Conservation (phyloP, 2,329 filamentous ascomycete species). For the Xylariaceae sp. region DNA sequence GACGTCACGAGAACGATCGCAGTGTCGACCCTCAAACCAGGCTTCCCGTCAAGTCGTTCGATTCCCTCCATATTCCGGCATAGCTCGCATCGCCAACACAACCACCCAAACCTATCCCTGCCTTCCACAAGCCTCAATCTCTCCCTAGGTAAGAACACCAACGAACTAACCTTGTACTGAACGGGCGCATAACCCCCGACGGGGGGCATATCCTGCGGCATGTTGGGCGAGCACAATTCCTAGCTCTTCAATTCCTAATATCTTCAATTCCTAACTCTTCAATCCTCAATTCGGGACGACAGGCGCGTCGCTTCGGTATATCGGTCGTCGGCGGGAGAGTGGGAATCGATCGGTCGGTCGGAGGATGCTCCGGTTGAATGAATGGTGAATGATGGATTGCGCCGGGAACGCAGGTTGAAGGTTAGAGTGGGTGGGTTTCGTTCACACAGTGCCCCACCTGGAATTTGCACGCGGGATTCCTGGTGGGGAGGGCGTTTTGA, state of each 20-base stretch:
- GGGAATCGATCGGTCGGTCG: background rate
- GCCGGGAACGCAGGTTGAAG: background rate
- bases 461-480: too few relatives aligned
- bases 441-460: background rate
- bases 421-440: background rate
- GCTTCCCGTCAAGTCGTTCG: background rate
- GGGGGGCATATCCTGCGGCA: conserved; percentile 98
- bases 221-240: conserved; percentile 41
- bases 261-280: too few relatives aligned
- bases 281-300: too few relatives aligned
- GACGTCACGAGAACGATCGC: too few relatives aligned
- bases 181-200: conserved; percentile 89
- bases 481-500: too few relatives aligned
- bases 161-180: conserved; percentile 79
- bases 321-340: background rate
- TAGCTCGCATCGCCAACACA: too few relatives aligned
- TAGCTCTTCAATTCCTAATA: too few relatives aligned
- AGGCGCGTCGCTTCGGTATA: too few relatives aligned
- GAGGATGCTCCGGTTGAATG: background rate
- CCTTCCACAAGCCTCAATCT: too few relatives aligned
- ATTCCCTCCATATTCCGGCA: background rate
- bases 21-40: too few relatives aligned
- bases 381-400: background rate
- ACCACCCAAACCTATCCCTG: too few relatives aligned
- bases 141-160: conserved; percentile 2